Evolutionary conservation across 2,329 filamentous ascomycete genomes (phyloP), one percentile per base, ranked within the genome.

Genomic region (Pseudogymnoascus sp.): DNA sequence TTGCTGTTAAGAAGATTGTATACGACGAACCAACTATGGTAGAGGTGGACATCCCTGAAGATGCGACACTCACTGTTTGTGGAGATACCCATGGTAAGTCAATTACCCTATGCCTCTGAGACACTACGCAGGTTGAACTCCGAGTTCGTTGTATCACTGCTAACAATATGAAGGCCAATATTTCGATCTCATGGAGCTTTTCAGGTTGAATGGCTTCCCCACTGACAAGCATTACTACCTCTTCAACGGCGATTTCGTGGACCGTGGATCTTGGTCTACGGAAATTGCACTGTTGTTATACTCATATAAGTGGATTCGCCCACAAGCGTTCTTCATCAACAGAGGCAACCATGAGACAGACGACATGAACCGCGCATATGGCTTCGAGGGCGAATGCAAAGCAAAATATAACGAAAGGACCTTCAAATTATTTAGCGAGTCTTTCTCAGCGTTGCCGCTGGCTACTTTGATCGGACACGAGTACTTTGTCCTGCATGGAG

Each of bases 161-260:
- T 71, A 61, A 69, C 63, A 19, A 59, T 9, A 58, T 13, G n/a
- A 63, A 92, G 89, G 92, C 48, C 94, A 99, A 81, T 99, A 92
- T 76, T 99, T 95, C 72, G 94, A 99, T 73, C 81, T 99, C 39
- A 86, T 99, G 78, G 90, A 99, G 72, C 88, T 99, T 63, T 99
- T 99, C 84, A 81, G 89, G 64, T 81, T 94, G 61, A 96, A 96
- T 67, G 94, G 94, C 39, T 82, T 80, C 64, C 94, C 94, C 0
- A 83, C 82, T 13, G 90, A 92, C 63, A 90, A 88, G 71, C 91
- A 97, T 72, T 89, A 86, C 73, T 99, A 97, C 72, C 81, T 99
- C 10, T 99, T 99, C 81, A 99, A 99, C 73, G 94, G 94, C 65
- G 94, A 99, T 75, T 99, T 99, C 71, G 94, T 99, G 59, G 94